Conservation (phyloP, 805 yeast species). For the Candida glaebosa region DNA sequence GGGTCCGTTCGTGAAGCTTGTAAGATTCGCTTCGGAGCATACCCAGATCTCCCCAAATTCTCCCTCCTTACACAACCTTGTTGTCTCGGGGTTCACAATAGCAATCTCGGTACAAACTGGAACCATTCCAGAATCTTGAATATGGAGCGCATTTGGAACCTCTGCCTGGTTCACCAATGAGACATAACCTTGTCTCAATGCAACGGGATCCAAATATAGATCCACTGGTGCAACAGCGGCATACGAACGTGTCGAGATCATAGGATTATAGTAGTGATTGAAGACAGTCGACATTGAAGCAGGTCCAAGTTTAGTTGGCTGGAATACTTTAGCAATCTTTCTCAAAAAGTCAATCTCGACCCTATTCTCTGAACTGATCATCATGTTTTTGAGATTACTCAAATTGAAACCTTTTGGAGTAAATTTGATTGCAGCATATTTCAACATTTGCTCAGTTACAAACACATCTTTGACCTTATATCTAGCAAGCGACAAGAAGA, state of each 20-base stretch:
- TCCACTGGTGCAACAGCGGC: conserved; percentile 86
- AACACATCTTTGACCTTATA: conserved; percentile 82
- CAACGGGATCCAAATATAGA: conserved; percentile 80
- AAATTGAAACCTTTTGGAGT: conserved; percentile 62
- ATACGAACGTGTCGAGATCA: conserved; percentile 81
- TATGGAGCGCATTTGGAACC: conserved; percentile 62
- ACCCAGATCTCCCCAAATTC: conserved; percentile 99
- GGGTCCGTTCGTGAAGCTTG: conserved; percentile 54
- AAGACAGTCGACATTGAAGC: conserved; percentile 75
- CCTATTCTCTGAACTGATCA: conserved; percentile 76
- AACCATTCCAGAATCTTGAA: conserved; percentile 95
- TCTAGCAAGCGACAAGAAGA: conserved; percentile 67
- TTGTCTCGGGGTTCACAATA: conserved; percentile 92
- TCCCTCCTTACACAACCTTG: conserved; percentile 73
- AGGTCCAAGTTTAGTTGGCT: conserved; percentile 59
- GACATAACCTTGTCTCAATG: conserved; percentile 85
- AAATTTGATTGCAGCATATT: conserved; percentile 59
- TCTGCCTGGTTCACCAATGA: conserved; percentile 74
- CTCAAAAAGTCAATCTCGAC: conserved; percentile 62
- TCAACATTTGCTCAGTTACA: conserved; percentile 79
- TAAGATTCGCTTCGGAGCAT: conserved; percentile 77
- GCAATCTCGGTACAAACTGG: conserved; percentile 93
- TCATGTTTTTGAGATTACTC: conserved; percentile 68
- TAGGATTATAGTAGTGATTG: conserved; percentile 75
- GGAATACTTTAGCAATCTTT: conserved; percentile 58